Base-by-base conservation (phyloP, 2,329 filamentous ascomycete species). In the Phaeosphaeria sp. region DNA sequence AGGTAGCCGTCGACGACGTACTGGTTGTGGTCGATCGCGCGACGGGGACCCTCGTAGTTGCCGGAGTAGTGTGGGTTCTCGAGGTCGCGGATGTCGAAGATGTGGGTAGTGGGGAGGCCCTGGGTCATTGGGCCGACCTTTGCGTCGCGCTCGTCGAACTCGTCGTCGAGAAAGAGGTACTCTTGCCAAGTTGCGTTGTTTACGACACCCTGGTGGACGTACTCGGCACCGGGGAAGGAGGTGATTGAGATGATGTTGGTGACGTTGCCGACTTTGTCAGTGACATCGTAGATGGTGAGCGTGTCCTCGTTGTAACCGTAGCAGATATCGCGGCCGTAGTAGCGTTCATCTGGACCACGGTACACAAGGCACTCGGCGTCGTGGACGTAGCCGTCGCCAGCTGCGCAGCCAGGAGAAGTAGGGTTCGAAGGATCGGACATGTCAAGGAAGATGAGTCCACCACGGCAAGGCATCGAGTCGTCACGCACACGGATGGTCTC, bases 361-460 rank as follows among this genome's bases (percentile, higher is more conserved):
- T 84, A 84, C 30, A 82, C 78, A 21, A 87, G 74, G 68, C 84
- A 87, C 73, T 87, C 83, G 1, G 85, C 84, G 62, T 87, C 85
- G 69, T 87, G 84, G 15, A 86, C 84, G 68, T 87, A 87, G 57
- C 84, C 84, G 67, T 86, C 84, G 17, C 78, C 69, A 21, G 78
- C 74, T 5, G 81, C 81, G 64, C 84, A 86, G 22, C 84, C 85
- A 8, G 82, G 81, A 8, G 77, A 79, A 15, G 73, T 79, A 3
- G 84, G 81, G 60, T 84, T 84, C 17, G 78, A 66, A 9, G 83
- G 78, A 63, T 86, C 81, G 11, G 77, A 79, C 44, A 87, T 74
- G 72, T 87, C 81, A 61, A 87, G 80, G 76, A 85, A 84, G 74
- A 84, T 84, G 42, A 86, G 72, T 13, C 85, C 85, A 18, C 80